Conservation (phyloP, 2,329 filamentous ascomycete genomes). For the Paracorniculantispora psalliotae region DNA sequence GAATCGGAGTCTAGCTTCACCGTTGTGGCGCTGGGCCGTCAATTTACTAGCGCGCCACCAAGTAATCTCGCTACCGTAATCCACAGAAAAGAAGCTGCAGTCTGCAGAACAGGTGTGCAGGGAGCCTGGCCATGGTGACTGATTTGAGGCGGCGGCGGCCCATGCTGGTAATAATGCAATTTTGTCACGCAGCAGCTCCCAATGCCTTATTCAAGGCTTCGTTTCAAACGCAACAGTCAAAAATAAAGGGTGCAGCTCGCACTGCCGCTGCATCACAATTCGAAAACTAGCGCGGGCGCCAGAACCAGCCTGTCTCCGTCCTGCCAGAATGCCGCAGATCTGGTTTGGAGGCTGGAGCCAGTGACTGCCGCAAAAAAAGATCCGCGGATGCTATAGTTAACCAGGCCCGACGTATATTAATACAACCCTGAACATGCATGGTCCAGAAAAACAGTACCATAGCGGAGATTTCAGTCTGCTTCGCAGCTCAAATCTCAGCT, state of each 20-base stretch:
- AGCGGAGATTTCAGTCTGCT: conserved; percentile 1
- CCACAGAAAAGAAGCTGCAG: no score
- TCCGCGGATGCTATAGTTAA: neutral
- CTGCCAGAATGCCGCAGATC: neutral
- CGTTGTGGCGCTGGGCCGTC: neutral
- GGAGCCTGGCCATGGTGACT: neutral
- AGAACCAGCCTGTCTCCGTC: neutral
- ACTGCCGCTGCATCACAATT: neutral
- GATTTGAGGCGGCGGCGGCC: neutral
- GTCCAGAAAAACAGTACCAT: neutral
- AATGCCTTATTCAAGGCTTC: neutral
- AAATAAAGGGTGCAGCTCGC: no score
- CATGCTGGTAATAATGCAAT: neutral
- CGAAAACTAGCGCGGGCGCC: neutral
- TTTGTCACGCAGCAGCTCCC: no score
- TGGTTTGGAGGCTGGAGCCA: neutral
- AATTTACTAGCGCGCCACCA: conserved; percentile 4
- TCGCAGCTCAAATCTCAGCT: conserved; percentile 1
- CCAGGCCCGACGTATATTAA: neutral
- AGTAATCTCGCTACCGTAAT: neutral
- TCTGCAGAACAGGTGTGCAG: neutral
- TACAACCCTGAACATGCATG: neutral
- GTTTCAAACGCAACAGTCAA: no score
- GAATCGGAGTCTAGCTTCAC: conserved; percentile 3
- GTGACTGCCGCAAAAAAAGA: neutral